Conservation (phyloP, 768 basidiomycete species). For the Multifurca ochricompacta region DNA sequence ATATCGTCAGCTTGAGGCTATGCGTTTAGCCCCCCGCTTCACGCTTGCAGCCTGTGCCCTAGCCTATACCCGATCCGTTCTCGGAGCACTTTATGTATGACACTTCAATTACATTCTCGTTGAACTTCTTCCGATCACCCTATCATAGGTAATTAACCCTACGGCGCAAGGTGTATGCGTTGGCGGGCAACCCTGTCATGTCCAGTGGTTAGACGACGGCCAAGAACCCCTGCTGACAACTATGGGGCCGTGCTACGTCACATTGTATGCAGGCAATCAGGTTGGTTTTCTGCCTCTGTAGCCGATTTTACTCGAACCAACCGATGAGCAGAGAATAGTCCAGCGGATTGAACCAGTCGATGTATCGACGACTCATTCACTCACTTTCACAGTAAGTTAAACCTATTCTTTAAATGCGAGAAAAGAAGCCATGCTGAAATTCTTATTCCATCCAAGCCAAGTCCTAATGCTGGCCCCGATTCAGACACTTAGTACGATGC, state of each 20-base stretch:
- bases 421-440: background rate
- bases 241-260: slow-evolving; percentile 49
- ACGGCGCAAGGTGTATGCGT: slow-evolving; percentile 30
- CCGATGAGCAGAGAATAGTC: slow-evolving; percentile 38
- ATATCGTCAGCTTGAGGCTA: background rate
- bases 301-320: background rate
- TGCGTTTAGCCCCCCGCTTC: slow-evolving; percentile 4
- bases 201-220: slow-evolving; percentile 64
- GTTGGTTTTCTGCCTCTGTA: slow-evolving; percentile 7
- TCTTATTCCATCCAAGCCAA: slow-evolving; percentile 34
- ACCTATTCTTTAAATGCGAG: slow-evolving; percentile 12
- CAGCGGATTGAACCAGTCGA: slow-evolving; percentile 52
- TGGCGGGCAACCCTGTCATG: slow-evolving; percentile 45
- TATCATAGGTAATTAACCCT: slow-evolving; percentile 8
- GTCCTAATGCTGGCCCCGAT: slow-evolving; percentile 47
- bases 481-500: slow-evolving; percentile 45
- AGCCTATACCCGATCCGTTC: background rate
- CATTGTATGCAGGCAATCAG: slow-evolving; percentile 51
- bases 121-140: background rate
- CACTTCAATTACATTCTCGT: background rate
- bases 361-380: slow-evolving; percentile 38
- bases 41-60: background rate
- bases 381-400: slow-evolving; percentile 55
- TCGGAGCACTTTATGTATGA: slow-evolving; percentile 14
- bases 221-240: slow-evolving; percentile 36